These are phyloP conservation scores for Chrysanthemum lavandulifolium DNA, from an alignment of 129 eudicot species.

Conservation along the genomic window DNA sequence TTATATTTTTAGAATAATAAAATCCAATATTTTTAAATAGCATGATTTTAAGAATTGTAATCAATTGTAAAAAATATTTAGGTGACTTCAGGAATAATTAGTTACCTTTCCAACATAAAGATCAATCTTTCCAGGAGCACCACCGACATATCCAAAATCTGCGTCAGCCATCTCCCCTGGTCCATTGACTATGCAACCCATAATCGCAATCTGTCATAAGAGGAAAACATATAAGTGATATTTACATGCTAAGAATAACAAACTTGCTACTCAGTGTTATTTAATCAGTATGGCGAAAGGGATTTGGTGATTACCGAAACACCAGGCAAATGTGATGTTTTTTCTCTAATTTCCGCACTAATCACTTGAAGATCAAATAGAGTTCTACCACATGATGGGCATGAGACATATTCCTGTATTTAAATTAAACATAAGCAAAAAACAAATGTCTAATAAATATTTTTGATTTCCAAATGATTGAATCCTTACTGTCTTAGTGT, in stretches of 20 bases:
- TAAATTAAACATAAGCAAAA: slow-evolving; percentile 7
- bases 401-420: slow-evolving; percentile 89
- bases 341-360: slow-evolving; percentile 94
- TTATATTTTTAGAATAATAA: neutral
- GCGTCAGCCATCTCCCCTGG: too few relatives aligned
- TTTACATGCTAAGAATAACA: too few relatives aligned
- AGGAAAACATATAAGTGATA: too few relatives aligned
- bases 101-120: too few relatives aligned
- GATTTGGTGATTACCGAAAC: slow-evolving; percentile 71
- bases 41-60: neutral
- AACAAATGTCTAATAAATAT: neutral
- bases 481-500: slow-evolving; percentile 71
- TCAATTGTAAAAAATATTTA: neutral
- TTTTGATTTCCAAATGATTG: neutral
- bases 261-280: too few relatives aligned
- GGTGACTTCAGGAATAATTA: too few relatives aligned
- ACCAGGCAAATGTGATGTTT: slow-evolving; percentile 96
- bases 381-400: slow-evolving; percentile 99
- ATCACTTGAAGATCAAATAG: slow-evolving; percentile 96
- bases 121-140: too few relatives aligned
- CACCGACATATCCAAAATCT: too few relatives aligned
- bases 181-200: too few relatives aligned
- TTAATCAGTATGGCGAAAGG: too few relatives aligned
- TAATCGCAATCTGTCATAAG: too few relatives aligned
- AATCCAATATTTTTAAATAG: neutral